These are phyloP conservation scores for Eurotiales sp. DNA, from an alignment of 2,329 filamentous ascomycete genomes.

Conservation along the genomic window DNA sequence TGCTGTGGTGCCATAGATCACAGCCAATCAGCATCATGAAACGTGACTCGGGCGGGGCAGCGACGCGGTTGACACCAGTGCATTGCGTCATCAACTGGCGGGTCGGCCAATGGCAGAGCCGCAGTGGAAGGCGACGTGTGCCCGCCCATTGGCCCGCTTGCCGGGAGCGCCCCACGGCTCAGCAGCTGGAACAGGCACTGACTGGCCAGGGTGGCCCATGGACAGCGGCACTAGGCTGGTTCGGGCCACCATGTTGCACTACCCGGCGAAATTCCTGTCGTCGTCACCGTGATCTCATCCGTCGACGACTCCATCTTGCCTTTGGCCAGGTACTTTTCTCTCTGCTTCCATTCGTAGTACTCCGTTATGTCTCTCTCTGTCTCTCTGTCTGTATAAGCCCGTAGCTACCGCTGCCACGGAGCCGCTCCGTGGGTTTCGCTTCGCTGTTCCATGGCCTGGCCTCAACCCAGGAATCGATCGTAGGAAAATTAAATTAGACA, in stretches of 20 bases:
- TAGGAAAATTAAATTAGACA: too few species aligned
- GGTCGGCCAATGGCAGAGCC: neutral
- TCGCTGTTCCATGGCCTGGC: too few species aligned
- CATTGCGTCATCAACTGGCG: slow-evolving; percentile 5
- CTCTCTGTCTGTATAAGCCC: neutral
- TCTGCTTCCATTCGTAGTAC: too few species aligned
- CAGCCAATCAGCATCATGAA: neutral
- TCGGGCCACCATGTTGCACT: slow-evolving; percentile 4
- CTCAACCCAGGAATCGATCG: too few species aligned
- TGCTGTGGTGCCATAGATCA: too few species aligned
- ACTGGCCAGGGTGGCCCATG: neutral
- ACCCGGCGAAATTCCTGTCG: slow-evolving; percentile 19
- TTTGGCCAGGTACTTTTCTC: neutral
- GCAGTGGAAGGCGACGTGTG: too few species aligned
- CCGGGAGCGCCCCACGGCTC: too few species aligned
- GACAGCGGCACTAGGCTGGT: neutral
- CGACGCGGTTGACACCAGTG: neutral
- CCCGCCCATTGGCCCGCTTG: too few species aligned
- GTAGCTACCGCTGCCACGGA: too few species aligned
- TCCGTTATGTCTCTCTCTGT: too few species aligned
- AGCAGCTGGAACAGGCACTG: neutral
- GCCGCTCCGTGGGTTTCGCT: too few species aligned
- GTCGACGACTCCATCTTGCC: neutral
- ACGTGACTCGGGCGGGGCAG: too few species aligned
- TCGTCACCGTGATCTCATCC: slow-evolving; percentile 40